Evolutionary conservation across 1,284 basidiomycete species (phyloP), one percentile per base, ranked within the genome.

Genomic region (Trichosporon sp.): DNA sequence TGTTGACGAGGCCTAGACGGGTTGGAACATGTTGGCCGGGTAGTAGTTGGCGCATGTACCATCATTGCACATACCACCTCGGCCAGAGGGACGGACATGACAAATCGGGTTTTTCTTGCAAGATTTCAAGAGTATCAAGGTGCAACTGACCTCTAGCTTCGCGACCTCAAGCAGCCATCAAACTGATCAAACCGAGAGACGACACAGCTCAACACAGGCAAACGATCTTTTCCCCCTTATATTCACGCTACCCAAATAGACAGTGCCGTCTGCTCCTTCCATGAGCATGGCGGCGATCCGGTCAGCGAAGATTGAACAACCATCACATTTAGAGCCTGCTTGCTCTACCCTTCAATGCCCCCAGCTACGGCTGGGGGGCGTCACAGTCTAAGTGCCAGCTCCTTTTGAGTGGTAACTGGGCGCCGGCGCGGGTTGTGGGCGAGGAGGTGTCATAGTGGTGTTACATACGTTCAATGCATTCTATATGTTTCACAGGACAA

Each of bases 391-490:
- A 56, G 40, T 70, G 73, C 73, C 73, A 70, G 72, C 79, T 77
- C 79, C 73, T 78, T 79, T 75, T 76, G 79, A 76, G 76, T 66
- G 73, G 75, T 66, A 63, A 59, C 68, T 68, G 69, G 69, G 38
- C 61, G 65, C 68, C 68, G 74, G 74, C 71, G 76, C 69, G 75
- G 76, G 75, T 74, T 63, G 79, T 83, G 81, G 79, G 74, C 75
- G 76, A 80, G 79, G 80, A 78, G 79, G 81, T 83, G 81, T 81
- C 81, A 81, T 79, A 80, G 77, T 79, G 80, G 72, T 77, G 73
- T 74, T 21, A 83, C 80, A 83, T 79, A 35, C 32, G 31, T n/a
- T 63, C 59, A 35, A 63, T 63, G 59, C 59, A 63, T 63, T n/a
- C 32, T 3, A 61, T 61, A 2, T 32, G 26, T 31, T 35, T 61